phyloP scores from a whole-genome alignment of 306 rosid species.

The Oemleria cerasiformis region DNA sequence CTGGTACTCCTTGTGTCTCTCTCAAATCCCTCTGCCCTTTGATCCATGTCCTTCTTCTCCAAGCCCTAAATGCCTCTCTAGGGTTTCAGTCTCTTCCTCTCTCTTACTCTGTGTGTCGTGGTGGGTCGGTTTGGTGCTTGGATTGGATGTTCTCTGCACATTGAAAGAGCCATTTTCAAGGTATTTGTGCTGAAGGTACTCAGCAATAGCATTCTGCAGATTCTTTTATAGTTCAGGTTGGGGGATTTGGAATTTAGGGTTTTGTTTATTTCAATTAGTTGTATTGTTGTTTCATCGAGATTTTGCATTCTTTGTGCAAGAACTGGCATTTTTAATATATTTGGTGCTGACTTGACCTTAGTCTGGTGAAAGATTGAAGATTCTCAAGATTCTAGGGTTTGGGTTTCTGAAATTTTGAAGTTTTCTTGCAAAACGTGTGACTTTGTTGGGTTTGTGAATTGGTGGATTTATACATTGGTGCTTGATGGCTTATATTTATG shows the following conservation, averaged over 20 bases:
- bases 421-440: conserved; percentile 1
- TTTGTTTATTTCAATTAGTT: conserved; percentile 18
- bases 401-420: conserved; percentile 31
- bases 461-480: conserved; percentile 29
- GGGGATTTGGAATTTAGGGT: conserved; percentile 30
- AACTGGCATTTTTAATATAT: conserved; percentile 35
- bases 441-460: conserved; percentile 14
- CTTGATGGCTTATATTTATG: conserved; percentile 24
- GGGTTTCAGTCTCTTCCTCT: conserved; percentile 31
- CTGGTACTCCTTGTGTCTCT: conserved; percentile 36
- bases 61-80: conserved; percentile 32
- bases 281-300: conserved; percentile 16
- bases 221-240: conserved; percentile 2
- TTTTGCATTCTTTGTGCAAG: conserved; percentile 24
- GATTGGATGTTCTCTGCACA: conserved; percentile 11
- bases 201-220: conserved; percentile 14
- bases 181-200: conserved; percentile 26
- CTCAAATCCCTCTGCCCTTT: conserved; percentile 51
- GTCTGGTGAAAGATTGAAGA: conserved; percentile 26
- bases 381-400: conserved; percentile 36
- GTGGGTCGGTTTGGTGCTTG: conserved; percentile 11
- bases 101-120: not conserved
- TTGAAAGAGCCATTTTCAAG: conserved; percentile 16
- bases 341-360: conserved; percentile 23
- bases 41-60: conserved; percentile 70